Evolutionary conservation across 805 yeast species (phyloP).

Genomic region (Sungouiozyma intestinalis): DNA sequence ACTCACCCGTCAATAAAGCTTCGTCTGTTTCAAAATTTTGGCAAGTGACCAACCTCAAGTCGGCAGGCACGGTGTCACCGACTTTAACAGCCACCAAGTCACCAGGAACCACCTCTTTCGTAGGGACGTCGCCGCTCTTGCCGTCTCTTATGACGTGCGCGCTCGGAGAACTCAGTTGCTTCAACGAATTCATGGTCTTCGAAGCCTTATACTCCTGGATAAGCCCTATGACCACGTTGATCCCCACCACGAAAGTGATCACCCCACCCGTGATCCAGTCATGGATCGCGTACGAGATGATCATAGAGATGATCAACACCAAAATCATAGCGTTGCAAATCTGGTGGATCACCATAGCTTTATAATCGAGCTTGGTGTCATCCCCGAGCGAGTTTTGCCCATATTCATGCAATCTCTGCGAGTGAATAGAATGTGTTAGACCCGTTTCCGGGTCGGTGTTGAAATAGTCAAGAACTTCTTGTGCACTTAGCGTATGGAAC

Average conservation of each 20-base stretch:
- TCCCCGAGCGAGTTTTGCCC: conserved; percentile 79
- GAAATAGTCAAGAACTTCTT: not conserved
- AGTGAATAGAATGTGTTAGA: conserved; percentile 52
- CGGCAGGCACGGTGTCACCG: conserved; percentile 97
- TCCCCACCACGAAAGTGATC: conserved; percentile 78
- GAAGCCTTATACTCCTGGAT: conserved; percentile 94
- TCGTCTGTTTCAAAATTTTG: conserved; percentile 83
- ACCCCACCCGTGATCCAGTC: conserved; percentile 90
- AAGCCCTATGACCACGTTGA: conserved; percentile 92
- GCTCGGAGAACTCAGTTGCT: conserved; percentile 85
- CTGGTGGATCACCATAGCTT: conserved; percentile 70
- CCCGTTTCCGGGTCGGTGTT: conserved; percentile 41
- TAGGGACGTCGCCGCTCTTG: conserved; percentile 60
- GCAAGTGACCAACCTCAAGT: conserved; percentile 64
- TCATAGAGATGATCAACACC: conserved; percentile 80
- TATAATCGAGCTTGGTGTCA: conserved; percentile 58
- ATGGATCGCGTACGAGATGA: conserved; percentile 77
- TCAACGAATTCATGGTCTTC: conserved; percentile 85
- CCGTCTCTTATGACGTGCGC: conserved; percentile 82
- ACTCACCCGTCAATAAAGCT: conserved; percentile 90
- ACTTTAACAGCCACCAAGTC: conserved; percentile 80
- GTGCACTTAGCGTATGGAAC: conserved; percentile 2
- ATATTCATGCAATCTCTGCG: conserved; percentile 55
- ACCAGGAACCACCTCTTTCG: conserved; percentile 87
- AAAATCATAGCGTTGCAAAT: conserved; percentile 87